Conservation (phyloP, 768 basidiomycete genomes). For the Boletus fagicola region DNA sequence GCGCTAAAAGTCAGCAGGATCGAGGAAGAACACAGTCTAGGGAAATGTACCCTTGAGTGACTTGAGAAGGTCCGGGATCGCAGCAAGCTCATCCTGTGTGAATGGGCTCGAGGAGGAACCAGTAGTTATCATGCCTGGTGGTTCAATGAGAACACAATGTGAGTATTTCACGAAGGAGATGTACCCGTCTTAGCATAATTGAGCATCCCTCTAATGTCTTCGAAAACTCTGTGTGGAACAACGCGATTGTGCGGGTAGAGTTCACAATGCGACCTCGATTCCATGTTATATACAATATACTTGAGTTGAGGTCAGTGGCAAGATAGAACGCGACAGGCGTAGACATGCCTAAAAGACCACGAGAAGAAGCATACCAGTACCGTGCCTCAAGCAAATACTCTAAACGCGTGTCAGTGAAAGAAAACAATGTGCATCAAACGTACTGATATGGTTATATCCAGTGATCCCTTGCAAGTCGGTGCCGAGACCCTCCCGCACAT, state of each 20-base stretch:
- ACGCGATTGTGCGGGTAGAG: neutral
- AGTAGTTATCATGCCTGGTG: neutral
- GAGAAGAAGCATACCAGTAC: slow-evolving; percentile 12
- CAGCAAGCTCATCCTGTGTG: neutral
- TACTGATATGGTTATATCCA: slow-evolving; percentile 13
- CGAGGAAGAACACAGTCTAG: neutral
- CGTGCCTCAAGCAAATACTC: slow-evolving; percentile 13
- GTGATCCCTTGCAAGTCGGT: slow-evolving; percentile 6
- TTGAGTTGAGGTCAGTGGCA: neutral
- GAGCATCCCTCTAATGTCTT: neutral
- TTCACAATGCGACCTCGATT: neutral
- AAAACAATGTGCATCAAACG: neutral
- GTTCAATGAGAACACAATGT: neutral
- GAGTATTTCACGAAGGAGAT: neutral
- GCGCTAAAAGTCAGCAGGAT: neutral
- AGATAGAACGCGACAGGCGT: neutral
- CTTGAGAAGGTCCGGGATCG: neutral
- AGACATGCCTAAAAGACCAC: neutral
- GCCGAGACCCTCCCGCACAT: neutral
- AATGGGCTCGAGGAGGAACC: neutral
- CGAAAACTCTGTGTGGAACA: neutral
- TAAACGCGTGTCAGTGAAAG: slow-evolving; percentile 1
- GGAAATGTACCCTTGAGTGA: neutral
- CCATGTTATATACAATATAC: neutral
- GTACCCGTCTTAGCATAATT: neutral